phyloP scores from a whole-genome alignment of 352 stramenopile species.

The Globisporangium perplexum region DNA sequence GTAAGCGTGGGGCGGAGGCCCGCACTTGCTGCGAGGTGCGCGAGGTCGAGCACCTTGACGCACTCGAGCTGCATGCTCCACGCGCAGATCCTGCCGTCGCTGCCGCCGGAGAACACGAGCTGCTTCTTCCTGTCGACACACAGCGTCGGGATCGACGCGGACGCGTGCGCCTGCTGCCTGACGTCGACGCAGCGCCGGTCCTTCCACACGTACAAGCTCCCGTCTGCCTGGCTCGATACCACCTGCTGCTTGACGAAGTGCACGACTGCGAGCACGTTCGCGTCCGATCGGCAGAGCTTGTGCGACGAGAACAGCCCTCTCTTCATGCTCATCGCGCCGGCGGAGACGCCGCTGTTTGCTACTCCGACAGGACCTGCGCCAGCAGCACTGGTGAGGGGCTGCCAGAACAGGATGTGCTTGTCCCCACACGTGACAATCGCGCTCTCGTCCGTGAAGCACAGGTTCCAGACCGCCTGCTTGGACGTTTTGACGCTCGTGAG shows the following conservation, averaged over 20 bases:
- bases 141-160: conserved; percentile 36
- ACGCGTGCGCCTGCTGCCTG: conserved; percentile 34
- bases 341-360: conserved; percentile 4
- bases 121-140: conserved; percentile 40
- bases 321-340: conserved; percentile 38
- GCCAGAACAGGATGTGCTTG: conserved; percentile 72
- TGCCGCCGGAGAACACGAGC: conserved; percentile 53
- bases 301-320: conserved; percentile 52
- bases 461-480: conserved; percentile 50
- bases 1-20: conserved; percentile 13
- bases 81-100: conserved; percentile 46
- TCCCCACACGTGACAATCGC: conserved; percentile 51
- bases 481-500: conserved; percentile 54
- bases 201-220: conserved; percentile 75
- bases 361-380: background rate
- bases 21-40: conserved; percentile 18
- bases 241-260: conserved; percentile 45
- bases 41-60: conserved; percentile 31
- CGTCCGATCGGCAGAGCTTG: conserved; percentile 29
- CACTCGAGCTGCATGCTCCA: conserved; percentile 61
- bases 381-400: conserved; percentile 7
- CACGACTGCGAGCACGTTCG: conserved; percentile 29
- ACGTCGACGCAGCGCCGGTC: conserved; percentile 51
- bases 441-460: conserved; percentile 53
- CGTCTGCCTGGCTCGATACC: conserved; percentile 58